These are phyloP conservation scores for Rhodotorula paludigena DNA, from an alignment of 768 basidiomycete species.

Conservation along the genomic window DNA sequence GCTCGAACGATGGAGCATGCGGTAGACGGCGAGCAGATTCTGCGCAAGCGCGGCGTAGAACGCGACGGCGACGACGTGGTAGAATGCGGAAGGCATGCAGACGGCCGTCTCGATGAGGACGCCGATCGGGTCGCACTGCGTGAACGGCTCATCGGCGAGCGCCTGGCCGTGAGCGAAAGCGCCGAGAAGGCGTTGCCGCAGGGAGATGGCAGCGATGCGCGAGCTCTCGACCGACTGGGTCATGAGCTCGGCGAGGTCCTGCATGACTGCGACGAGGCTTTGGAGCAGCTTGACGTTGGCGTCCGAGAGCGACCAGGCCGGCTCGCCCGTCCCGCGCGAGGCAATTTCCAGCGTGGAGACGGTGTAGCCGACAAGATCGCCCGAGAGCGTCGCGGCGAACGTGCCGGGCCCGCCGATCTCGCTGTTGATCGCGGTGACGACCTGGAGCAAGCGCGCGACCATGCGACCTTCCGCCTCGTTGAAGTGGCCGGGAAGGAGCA, in stretches of 20 bases:
- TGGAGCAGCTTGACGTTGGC: constrained; percentile 70
- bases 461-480: constrained; percentile 26
- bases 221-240: constrained; percentile 1
- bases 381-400: constrained; percentile 56
- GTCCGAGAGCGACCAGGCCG: constrained; percentile 58
- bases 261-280: constrained; percentile 66
- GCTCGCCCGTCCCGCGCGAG: constrained; percentile 59
- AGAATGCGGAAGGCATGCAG: constrained; percentile 80
- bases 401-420: constrained; percentile 72
- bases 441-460: constrained; percentile 61
- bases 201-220: constrained; percentile 15
- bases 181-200: constrained; percentile 28
- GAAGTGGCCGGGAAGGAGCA: constrained; percentile 8
- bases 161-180: constrained; percentile 11
- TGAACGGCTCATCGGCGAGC: constrained; percentile 13
- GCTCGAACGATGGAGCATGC: constrained; percentile 54
- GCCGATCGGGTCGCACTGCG: constrained; percentile 69
- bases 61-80: constrained; percentile 76
- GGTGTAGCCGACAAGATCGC: constrained; percentile 85
- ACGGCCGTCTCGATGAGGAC: constrained; percentile 85
- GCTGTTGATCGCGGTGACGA: constrained; percentile 71
- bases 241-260: constrained; percentile 54
- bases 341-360: constrained; percentile 74
- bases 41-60: constrained; percentile 89
- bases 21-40: constrained; percentile 77